Conservation (phyloP, 129 eudicot genomes). For the Chrysanthemum seticuspe region DNA sequence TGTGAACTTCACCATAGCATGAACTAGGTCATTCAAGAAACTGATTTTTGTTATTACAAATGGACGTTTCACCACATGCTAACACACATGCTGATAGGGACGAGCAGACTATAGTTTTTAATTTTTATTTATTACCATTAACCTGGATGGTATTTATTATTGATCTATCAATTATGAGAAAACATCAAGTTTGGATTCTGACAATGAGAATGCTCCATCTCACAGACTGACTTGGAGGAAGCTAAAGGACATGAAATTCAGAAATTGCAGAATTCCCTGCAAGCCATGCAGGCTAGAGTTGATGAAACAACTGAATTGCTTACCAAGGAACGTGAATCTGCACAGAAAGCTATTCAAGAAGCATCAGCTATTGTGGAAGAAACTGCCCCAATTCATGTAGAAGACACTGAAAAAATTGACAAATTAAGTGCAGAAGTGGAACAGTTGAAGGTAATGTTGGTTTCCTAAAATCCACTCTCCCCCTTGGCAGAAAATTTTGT, state of each 20-base stretch:
- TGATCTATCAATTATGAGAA: neutral
- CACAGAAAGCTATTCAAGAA: slow-evolving; percentile 87
- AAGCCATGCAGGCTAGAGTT: slow-evolving; percentile 63
- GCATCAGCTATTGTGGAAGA: slow-evolving; percentile 65
- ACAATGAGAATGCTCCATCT: slow-evolving; percentile 22
- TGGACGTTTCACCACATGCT: neutral
- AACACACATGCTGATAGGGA: neutral
- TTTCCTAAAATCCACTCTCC: neutral
- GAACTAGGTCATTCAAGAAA: too few relatives aligned
- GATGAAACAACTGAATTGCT: slow-evolving; percentile 68
- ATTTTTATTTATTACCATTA: neutral
- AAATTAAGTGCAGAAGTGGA: slow-evolving; percentile 75
- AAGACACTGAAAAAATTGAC: slow-evolving; percentile 85
- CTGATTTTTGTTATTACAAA: neutral
- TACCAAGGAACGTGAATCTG: slow-evolving; percentile 70
- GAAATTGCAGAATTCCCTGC: slow-evolving; percentile 73
- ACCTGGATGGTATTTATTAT: slow-evolving; percentile 12
- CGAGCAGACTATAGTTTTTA: neutral
- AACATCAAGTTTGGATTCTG: neutral
- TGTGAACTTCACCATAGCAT: slow-evolving; percentile 6
- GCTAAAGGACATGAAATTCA: slow-evolving; percentile 75
- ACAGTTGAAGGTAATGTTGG: slow-evolving; percentile 65
- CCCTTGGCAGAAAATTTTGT: neutral
- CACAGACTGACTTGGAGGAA: slow-evolving; percentile 90
- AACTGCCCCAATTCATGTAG: slow-evolving; percentile 78